phyloP scores from a whole-genome alignment of 345 rosid genomes.

The Noccaea bulbosa region DNA sequence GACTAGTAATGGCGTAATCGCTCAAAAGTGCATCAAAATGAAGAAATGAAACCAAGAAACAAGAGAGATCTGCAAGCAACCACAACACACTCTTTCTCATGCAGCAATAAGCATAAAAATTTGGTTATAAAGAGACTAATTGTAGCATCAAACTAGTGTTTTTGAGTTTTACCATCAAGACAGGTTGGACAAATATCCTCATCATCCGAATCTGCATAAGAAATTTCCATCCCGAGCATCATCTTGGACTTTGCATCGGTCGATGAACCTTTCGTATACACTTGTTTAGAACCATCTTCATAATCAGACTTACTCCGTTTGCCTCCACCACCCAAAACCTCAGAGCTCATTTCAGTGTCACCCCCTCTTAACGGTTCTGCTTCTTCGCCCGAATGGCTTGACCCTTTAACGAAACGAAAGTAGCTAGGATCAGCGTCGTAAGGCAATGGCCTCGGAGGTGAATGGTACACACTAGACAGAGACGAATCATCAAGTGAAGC shows the following conservation, averaged over 20 bases:
- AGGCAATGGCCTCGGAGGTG: constrained; percentile 98
- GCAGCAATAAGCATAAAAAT: background rate
- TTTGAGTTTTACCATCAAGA: constrained; percentile 73
- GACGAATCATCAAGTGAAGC: constrained; percentile 68
- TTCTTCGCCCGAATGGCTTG: constrained; percentile 81
- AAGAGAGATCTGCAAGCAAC: constrained; percentile 6
- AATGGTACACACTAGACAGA: constrained; percentile 72
- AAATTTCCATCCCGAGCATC: constrained; percentile 50
- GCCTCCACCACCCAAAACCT: constrained; percentile 52
- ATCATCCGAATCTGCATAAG: constrained; percentile 69
- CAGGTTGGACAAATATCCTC: constrained; percentile 98
- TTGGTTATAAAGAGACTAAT: constrained; percentile 1
- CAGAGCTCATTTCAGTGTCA: constrained; percentile 63
- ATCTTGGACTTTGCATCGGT: constrained; percentile 52
- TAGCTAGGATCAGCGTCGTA: constrained; percentile 75
- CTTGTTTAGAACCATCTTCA: constrained; percentile 70
- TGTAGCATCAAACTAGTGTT: background rate
- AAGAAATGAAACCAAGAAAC: background rate
- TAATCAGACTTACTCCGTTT: constrained; percentile 61
- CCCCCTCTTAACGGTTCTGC: constrained; percentile 79
- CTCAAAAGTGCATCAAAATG: background rate
- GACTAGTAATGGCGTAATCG: background rate
- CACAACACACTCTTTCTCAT: constrained; percentile 9
- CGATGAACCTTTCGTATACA: constrained; percentile 54
- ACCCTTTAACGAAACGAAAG: constrained; percentile 60